A percentile compares a stretch with the other conserved stretches of the same genome.
Evolutionary conservation across 768 basidiomycete genomes (phyloP).

Genomic region (Candolleomyces eurysporus): DNA sequence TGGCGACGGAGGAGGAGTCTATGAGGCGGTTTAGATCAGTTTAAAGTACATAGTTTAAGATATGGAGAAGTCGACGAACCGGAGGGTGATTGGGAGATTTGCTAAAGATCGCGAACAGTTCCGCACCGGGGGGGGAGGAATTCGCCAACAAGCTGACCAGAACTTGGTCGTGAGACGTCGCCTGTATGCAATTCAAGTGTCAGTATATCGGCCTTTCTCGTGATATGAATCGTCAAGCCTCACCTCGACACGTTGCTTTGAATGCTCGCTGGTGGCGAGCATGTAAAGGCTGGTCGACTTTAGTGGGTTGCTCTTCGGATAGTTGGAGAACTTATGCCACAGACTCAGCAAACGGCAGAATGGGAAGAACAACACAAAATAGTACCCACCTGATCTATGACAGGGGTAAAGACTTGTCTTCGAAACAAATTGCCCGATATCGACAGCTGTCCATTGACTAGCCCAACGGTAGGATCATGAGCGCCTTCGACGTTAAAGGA

Average conservation of each 20-base stretch:
- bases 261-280: conserved; percentile 83
- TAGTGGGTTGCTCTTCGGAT: conserved; percentile 63
- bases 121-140: not conserved
- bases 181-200: conserved; percentile 30
- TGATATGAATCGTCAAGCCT: conserved; percentile 11
- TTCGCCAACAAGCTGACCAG: too few species aligned
- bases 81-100: conserved; percentile 68
- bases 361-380: too few species aligned
- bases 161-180: conserved; percentile 29
- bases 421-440: conserved; percentile 83
- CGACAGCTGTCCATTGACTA: conserved; percentile 79
- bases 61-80: too few species aligned
- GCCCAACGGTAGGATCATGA: conserved; percentile 74
- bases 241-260: conserved; percentile 77
- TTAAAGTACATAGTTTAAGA: too few species aligned
- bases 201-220: too few species aligned
- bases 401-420: conserved; percentile 63
- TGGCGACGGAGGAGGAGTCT: conserved; percentile 80
- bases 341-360: conserved; percentile 22
- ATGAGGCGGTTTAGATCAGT: too few species aligned
- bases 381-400: too few species aligned
- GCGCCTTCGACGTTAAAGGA: conserved; percentile 88
- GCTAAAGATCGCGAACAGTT: conserved; percentile 33
- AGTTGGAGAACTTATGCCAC: conserved; percentile 51
- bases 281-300: too few species aligned